Percentiles rank a stretch among this genome's conserved stretches.
Conservation (phyloP, 1,139 yeast species). For the Wickerhamiella pararugosa region DNA sequence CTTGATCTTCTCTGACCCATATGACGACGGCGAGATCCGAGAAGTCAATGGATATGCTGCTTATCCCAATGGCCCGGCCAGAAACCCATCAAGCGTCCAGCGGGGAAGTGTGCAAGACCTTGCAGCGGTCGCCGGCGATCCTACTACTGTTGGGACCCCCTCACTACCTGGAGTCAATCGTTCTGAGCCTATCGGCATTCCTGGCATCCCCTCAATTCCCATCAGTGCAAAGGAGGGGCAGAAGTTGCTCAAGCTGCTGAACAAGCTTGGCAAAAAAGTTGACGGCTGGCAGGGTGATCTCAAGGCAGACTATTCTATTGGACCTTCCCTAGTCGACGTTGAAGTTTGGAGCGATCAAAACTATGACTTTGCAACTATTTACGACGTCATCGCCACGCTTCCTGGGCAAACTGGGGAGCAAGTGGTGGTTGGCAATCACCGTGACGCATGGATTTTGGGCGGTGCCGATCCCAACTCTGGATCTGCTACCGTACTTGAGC, state of each 20-base stretch:
- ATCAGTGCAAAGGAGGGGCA: conserved; percentile 41
- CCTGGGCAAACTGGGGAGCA: conserved; percentile 37
- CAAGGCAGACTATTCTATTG: conserved; percentile 39
- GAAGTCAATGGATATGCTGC: conserved; percentile 37
- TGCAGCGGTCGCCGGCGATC: conserved; percentile 74
- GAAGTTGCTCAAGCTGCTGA: conserved; percentile 39
- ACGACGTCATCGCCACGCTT: conserved; percentile 43
- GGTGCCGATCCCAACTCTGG: conserved; percentile 64
- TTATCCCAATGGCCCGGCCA: conserved; percentile 55
- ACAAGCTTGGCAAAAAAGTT: conserved; percentile 36
- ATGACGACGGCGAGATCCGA: conserved; percentile 40
- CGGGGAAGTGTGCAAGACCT: conserved; percentile 74
- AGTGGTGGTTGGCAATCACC: conserved; percentile 49
- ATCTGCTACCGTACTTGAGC: conserved; percentile 42
- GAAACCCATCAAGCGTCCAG: conserved; percentile 57
- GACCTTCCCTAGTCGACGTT: conserved; percentile 41
- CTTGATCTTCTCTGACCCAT: conserved; percentile 50
- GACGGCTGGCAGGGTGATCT: conserved; percentile 37
- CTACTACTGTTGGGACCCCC: conserved; percentile 72
- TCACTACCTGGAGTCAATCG: conserved; percentile 38
- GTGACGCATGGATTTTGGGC: conserved; percentile 62
- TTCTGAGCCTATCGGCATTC: conserved; percentile 37
- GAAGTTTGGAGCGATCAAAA: conserved; percentile 41
- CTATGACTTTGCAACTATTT: conserved; percentile 42
- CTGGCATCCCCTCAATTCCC: conserved; percentile 49